phyloP scores from a whole-genome alignment of 257 asterid genomes.

The Pogostemon cablin region DNA sequence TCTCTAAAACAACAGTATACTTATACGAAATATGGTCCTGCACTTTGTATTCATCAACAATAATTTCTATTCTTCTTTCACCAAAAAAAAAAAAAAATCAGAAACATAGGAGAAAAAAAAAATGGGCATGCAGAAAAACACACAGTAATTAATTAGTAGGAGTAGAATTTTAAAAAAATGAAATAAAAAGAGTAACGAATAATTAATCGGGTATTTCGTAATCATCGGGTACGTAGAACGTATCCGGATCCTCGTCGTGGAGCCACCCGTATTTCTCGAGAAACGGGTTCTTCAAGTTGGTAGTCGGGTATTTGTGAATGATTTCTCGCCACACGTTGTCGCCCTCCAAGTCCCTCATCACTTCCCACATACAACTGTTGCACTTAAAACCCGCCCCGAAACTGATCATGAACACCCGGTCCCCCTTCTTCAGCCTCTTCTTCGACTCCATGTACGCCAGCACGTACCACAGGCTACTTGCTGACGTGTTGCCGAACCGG shows the following conservation, averaged over 20 bases:
- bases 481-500: conserved; percentile 93
- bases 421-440: conserved; percentile 72
- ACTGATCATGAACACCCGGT: conserved; percentile 74
- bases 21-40: neutral
- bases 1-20: conserved; percentile 10
- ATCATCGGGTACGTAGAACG: conserved; percentile 59
- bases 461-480: conserved; percentile 90
- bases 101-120: neutral
- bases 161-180: neutral
- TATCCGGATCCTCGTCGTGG: conserved; percentile 60
- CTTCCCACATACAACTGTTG: conserved; percentile 90
- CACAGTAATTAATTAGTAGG: neutral
- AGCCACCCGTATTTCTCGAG: conserved; percentile 86
- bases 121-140: neutral
- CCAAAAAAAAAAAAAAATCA: neutral
- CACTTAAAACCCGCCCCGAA: conserved; percentile 98
- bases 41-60: conserved; percentile 10
- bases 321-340: conserved; percentile 66
- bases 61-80: conserved; percentile 6
- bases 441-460: conserved; percentile 90
- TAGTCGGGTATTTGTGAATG: conserved; percentile 59
- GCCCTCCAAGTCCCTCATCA: conserved; percentile 65
- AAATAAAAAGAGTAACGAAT: neutral
- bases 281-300: conserved; percentile 66
- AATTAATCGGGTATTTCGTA: conserved; percentile 58